phyloP scores from a whole-genome alignment of 164 flowering plant genomes.

The Buxus sempervirens region DNA sequence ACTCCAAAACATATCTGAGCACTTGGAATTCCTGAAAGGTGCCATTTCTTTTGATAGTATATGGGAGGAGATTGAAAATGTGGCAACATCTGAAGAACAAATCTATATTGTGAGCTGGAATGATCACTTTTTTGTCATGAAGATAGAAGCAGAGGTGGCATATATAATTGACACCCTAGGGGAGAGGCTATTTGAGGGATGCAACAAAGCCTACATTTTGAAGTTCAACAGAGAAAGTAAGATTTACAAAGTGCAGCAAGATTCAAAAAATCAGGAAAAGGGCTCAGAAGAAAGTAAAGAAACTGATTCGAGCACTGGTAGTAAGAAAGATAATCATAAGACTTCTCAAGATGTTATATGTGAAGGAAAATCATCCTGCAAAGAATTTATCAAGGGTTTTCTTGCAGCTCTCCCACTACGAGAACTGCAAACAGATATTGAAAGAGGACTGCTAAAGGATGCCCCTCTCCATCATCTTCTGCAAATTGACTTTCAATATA shows the following conservation, averaged over 20 bases:
- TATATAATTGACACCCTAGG: slow-evolving; percentile 31
- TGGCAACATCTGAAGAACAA: neutral
- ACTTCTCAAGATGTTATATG: neutral
- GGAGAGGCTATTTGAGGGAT: slow-evolving; percentile 27
- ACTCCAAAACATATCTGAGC: slow-evolving; percentile 9
- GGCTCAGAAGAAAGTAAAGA: neutral
- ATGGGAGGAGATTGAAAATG: slow-evolving; percentile 14
- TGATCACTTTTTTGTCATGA: slow-evolving; percentile 29
- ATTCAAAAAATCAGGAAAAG: neutral
- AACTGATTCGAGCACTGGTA: neutral
- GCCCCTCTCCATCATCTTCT: slow-evolving; percentile 9
- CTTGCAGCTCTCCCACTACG: slow-evolving; percentile 18
- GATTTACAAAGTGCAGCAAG: neutral
- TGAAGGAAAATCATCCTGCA: slow-evolving; percentile 15
- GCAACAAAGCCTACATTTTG: slow-evolving; percentile 22
- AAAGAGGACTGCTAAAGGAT: slow-evolving; percentile 1
- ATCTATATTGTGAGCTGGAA: slow-evolving; percentile 28
- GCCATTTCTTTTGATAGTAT: slow-evolving; percentile 20
- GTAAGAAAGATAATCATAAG: neutral
- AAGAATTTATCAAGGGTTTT: slow-evolving; percentile 21
- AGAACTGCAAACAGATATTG: slow-evolving; percentile 13
- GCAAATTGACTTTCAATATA: slow-evolving; percentile 20
- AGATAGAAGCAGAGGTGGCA: slow-evolving; percentile 21
- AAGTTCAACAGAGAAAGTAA: slow-evolving; percentile 18
- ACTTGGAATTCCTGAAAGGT: slow-evolving; percentile 16